These are phyloP conservation scores for Abrus pulchellus DNA, from an alignment of 306 rosid species.

Conservation along the genomic window DNA sequence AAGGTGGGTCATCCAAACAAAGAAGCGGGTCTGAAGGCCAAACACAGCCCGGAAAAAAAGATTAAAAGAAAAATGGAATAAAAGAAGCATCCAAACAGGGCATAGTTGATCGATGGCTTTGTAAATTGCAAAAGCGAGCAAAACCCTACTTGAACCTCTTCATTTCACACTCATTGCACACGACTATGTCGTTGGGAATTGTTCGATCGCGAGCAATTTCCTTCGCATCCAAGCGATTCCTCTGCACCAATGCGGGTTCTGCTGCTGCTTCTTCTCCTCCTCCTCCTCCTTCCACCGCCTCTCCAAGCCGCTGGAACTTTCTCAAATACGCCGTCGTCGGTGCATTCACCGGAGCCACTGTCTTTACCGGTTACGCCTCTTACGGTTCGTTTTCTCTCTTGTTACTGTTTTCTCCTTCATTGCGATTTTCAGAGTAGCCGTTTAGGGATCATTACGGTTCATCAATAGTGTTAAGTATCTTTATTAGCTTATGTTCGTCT, in stretches of 20 bases:
- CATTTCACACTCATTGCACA: not conserved
- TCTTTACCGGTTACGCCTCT: conserved; percentile 43
- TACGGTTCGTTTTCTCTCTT: conserved; percentile 44
- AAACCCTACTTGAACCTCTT: conserved; percentile 47
- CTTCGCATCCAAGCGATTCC: conserved; percentile 43
- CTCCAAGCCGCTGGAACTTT: conserved; percentile 47
- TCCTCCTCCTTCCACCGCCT: conserved; percentile 27
- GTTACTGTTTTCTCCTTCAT: not conserved
- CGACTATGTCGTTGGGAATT: conserved; percentile 44
- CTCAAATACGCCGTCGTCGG: conserved; percentile 48
- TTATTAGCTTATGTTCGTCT: not conserved
- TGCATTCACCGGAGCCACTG: conserved; percentile 49
- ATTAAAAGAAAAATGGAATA: not conserved
- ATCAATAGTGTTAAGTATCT: not conserved
- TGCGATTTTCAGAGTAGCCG: not conserved
- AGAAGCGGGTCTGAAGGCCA: not conserved
- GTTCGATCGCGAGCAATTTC: conserved; percentile 50
- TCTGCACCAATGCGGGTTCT: conserved; percentile 35
- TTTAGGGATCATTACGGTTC: not conserved
- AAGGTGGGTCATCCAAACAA: no score
- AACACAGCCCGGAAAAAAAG: not conserved
- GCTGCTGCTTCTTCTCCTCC: conserved; percentile 40
- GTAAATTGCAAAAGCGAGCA: not conserved
- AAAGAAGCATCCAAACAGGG: conserved; percentile 16
- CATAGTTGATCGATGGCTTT: not conserved